Percentiles rank a stretch among this genome's conserved stretches.
These are phyloP conservation scores for Boehmeria nivea DNA, from an alignment of 306 rosid genomes.

Conservation along the genomic window DNA sequence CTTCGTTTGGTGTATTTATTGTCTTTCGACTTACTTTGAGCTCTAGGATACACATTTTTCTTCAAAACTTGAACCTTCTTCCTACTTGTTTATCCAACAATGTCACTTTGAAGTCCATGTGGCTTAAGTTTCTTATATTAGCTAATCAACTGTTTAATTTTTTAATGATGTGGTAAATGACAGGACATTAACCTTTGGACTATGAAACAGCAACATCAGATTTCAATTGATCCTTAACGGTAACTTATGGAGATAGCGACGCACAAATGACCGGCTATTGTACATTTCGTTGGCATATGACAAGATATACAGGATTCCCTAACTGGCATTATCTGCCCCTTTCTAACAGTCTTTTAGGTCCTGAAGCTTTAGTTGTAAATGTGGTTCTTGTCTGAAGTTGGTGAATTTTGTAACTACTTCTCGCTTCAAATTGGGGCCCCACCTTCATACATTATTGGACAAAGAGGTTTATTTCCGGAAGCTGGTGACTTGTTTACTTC, in stretches of 20 bases:
- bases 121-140: conserved; percentile 6
- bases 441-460: conserved; percentile 19
- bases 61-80: not conserved
- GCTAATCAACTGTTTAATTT: conserved; percentile 17
- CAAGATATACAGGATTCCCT: conserved; percentile 46
- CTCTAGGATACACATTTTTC: too few species aligned
- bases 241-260: conserved; percentile 25
- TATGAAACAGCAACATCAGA: conserved; percentile 33
- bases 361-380: conserved; percentile 36
- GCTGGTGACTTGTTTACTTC: not conserved
- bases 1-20: too few species aligned
- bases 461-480: conserved; percentile 13
- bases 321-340: conserved; percentile 39
- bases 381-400: conserved; percentile 12
- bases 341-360: conserved; percentile 28
- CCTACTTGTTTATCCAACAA: not conserved
- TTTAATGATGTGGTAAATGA: conserved; percentile 32
- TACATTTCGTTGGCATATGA: conserved; percentile 57
- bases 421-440: conserved; percentile 8
- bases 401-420: conserved; percentile 13
- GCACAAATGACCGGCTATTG: conserved; percentile 40
- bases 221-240: conserved; percentile 19
- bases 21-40: too few species aligned
- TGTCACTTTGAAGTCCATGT: not conserved
- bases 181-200: conserved; percentile 33